phyloP scores from a whole-genome alignment of 768 basidiomycete genomes.

The Chiua virens region DNA sequence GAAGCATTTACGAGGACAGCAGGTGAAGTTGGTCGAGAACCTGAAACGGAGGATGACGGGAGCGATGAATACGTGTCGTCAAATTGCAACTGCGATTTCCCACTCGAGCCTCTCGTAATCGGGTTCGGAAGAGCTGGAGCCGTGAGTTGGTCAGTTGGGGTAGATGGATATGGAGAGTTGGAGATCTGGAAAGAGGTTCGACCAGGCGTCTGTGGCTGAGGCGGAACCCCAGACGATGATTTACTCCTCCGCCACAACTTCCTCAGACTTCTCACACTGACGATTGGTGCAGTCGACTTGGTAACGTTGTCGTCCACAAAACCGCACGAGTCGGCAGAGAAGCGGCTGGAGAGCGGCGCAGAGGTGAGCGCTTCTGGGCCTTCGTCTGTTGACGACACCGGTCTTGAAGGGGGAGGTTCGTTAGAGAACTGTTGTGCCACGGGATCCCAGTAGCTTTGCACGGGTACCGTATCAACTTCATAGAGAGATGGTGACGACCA shows the following conservation, averaged over 20 bases:
- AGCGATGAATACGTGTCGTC: conserved; percentile 67
- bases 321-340: conserved; percentile 71
- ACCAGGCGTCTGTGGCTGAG: conserved; percentile 37
- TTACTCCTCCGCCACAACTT: conserved; percentile 79
- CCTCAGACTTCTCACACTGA: conserved; percentile 72
- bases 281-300: conserved; percentile 48
- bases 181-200: conserved; percentile 35
- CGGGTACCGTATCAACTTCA: conserved; percentile 28
- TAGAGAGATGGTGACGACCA: conserved; percentile 62
- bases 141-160: conserved; percentile 31
- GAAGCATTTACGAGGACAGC: conserved; percentile 14
- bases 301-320: conserved; percentile 25
- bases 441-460: conserved; percentile 48
- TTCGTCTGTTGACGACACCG: conserved; percentile 25
- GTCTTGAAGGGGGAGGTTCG: conserved; percentile 21
- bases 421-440: conserved; percentile 21
- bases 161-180: conserved; percentile 33
- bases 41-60: conserved; percentile 34
- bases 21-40: conserved; percentile 31
- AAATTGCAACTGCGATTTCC: conserved; percentile 50
- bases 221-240: conserved; percentile 35
- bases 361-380: conserved; percentile 16
- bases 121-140: conserved; percentile 27
- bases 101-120: conserved; percentile 14
- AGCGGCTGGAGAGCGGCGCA: conserved; percentile 54